phyloP scores from a whole-genome alignment of 139 green algal species.

The Marvania coccoides region DNA sequence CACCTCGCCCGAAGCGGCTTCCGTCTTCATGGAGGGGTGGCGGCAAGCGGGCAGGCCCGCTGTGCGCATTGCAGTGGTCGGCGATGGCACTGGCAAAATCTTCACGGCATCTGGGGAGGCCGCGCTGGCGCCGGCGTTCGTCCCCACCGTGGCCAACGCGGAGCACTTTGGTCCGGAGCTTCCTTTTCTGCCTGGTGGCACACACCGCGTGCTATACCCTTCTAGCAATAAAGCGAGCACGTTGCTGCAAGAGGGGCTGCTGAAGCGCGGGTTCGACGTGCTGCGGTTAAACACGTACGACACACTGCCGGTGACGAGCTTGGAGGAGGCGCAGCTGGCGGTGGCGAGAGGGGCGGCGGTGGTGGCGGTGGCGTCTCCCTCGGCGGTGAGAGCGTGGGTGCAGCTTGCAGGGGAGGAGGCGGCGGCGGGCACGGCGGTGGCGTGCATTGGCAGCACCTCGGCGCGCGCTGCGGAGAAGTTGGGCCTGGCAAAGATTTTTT shows the following conservation, averaged over 20 bases:
- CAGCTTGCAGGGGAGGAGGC: constrained; percentile 38
- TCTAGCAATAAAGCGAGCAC: constrained; percentile 52
- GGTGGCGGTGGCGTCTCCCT: constrained; percentile 76
- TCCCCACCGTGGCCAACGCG: constrained; percentile 46
- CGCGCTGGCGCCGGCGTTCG: constrained; percentile 11
- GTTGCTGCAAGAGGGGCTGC: constrained; percentile 56
- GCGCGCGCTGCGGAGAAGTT: constrained; percentile 44
- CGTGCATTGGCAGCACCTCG: constrained; percentile 78
- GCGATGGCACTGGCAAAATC: constrained; percentile 56
- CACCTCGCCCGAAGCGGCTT: constrained; percentile 77
- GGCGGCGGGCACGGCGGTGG: constrained; percentile 26
- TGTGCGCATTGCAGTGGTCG: constrained; percentile 64
- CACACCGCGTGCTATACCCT: constrained; percentile 67
- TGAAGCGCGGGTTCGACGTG: constrained; percentile 54
- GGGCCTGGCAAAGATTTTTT: constrained; percentile 47
- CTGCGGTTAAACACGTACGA: constrained; percentile 79
- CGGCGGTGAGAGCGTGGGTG: constrained; percentile 79
- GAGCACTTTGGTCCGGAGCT: constrained; percentile 69
- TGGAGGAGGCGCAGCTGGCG: constrained; percentile 32
- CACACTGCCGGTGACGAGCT: constrained; percentile 47
- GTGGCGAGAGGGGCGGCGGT: constrained; percentile 48
- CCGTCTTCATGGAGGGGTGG: constrained; percentile 79
- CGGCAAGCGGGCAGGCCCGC: constrained; percentile 46
- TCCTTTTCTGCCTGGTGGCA: constrained; percentile 43
- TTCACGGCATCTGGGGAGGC: constrained; percentile 27